These are phyloP conservation scores for Penicillium pulvis DNA, from an alignment of 495 filamentous ascomycete species.

Conservation along the genomic window DNA sequence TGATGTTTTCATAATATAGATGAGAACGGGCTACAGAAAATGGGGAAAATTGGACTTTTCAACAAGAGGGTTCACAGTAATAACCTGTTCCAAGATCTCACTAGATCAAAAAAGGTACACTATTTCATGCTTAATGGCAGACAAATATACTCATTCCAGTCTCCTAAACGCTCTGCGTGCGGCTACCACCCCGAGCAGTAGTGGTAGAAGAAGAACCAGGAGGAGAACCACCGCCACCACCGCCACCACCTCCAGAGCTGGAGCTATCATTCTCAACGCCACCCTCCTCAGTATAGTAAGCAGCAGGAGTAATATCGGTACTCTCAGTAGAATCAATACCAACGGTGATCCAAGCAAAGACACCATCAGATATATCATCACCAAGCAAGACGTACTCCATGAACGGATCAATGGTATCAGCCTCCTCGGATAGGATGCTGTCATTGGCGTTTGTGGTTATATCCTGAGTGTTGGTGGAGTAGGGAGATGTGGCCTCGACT, in stretches of 20 bases:
- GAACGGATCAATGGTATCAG: slow-evolving; percentile 57
- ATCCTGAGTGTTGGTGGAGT: slow-evolving; percentile 54
- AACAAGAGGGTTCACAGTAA: too few species aligned
- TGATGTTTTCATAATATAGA: too few species aligned
- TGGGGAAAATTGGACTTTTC: too few species aligned
- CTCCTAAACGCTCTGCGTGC: not conserved
- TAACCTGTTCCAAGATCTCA: too few species aligned
- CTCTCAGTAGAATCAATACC: slow-evolving; percentile 34
- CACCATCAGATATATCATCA: slow-evolving; percentile 32
- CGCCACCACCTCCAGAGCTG: slow-evolving; percentile 21
- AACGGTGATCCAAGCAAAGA: slow-evolving; percentile 42
- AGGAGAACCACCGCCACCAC: slow-evolving; percentile 20
- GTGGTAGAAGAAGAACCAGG: slow-evolving; percentile 12
- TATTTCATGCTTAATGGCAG: too few species aligned
- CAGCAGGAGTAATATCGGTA: slow-evolving; percentile 30
- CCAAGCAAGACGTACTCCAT: slow-evolving; percentile 50
- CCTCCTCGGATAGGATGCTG: slow-evolving; percentile 46
- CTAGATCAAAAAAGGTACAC: too few species aligned
- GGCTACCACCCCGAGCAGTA: not conserved
- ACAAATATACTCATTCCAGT: not conserved
- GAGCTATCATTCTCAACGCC: slow-evolving; percentile 37
- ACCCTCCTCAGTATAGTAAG: slow-evolving; percentile 37
- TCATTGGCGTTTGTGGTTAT: slow-evolving; percentile 57
- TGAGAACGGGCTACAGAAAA: too few species aligned
- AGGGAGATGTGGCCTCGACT: slow-evolving; percentile 52